Evolutionary conservation across 768 basidiomycete genomes (phyloP).

Genomic region (Lepiota venenata): DNA sequence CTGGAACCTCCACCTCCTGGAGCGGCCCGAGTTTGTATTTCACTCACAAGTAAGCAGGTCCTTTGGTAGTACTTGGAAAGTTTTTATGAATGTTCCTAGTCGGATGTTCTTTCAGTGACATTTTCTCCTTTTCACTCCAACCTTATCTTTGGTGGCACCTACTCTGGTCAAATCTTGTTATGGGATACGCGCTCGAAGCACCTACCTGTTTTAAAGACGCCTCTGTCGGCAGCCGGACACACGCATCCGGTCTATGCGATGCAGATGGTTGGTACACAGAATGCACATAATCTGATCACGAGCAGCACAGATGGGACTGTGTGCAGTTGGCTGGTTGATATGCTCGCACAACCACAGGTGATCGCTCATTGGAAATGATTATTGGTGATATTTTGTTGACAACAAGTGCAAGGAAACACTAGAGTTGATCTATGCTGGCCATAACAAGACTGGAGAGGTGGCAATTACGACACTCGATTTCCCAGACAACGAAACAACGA

Average conservation of each 20-base stretch:
- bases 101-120: conserved; percentile 93
- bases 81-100: conserved; percentile 44
- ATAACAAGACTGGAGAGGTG: conserved; percentile 97
- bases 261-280: conserved; percentile 98
- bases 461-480: conserved; percentile 93
- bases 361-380: not conserved
- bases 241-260: conserved; percentile 99
- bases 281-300: conserved; percentile 96
- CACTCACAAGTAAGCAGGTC: conserved; percentile 84
- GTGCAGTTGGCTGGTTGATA: conserved; percentile 97
- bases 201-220: conserved; percentile 94
- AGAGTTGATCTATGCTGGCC: conserved; percentile 82
- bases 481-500: conserved; percentile 93
- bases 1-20: conserved; percentile 95
- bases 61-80: not conserved
- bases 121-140: conserved; percentile 99
- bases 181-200: conserved; percentile 99
- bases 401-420: conserved; percentile 73
- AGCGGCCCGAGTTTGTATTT: conserved; percentile 96
- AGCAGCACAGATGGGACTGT: conserved; percentile 97
- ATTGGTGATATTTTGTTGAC: not conserved
- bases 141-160: conserved; percentile 97
- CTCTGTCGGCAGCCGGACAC: conserved; percentile 92
- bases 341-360: conserved; percentile 98
- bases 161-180: conserved; percentile 95